Base-by-base conservation (phyloP, 2,329 filamentous ascomycete genomes). In the Neopestalotiopsis clavispora region DNA sequence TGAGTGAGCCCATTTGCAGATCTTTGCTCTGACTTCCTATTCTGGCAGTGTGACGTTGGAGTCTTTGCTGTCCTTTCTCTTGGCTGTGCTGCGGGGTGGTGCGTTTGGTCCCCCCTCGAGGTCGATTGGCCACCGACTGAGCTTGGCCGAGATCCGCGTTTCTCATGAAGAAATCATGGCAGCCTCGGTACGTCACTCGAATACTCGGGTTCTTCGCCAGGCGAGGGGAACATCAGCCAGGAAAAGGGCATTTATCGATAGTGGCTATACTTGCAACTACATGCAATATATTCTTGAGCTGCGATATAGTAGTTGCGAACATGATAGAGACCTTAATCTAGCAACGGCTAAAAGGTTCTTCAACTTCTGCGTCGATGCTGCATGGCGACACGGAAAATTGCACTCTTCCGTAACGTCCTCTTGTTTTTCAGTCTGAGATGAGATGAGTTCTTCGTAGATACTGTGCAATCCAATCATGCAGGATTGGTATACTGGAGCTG, bases 11-110 rank as follows among this genome's bases (percentile, higher is more conserved):
- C 34, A 6, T 30, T 12, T 30, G 57, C n/a, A 52, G 23, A 30
- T 34, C 57, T 34, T 17, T 34, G 14, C 13, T 34, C 23, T 23
- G 57, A 13, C 57, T 59, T 59, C 57, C 57, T 59, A 9, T 59
- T 59, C 9, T 59, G 57, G 57, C 23, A 59, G 30, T 59, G 30
- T 59, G 57, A 59, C 57, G 57, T 59, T 28, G 57, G 57, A 23
- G 23, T 59, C 57, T 30, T 59, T 59, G 57, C 30, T 34, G 57
- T 30, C 30, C 14, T 9, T 28, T 30, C 56, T 34, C 57, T 59
- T 59, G 57, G 23, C 30, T 12, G 13, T 30, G 23, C 23, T 59
- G 57, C 57, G 49, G 28, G 57, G 23, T 28, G 57, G 14, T 30
- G 23, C 57, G 12, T 34, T 14, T 7, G 12, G 17, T 34, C 20